Conservation (phyloP, 208 protist genomes). For the Crithidia fasciculata region DNA sequence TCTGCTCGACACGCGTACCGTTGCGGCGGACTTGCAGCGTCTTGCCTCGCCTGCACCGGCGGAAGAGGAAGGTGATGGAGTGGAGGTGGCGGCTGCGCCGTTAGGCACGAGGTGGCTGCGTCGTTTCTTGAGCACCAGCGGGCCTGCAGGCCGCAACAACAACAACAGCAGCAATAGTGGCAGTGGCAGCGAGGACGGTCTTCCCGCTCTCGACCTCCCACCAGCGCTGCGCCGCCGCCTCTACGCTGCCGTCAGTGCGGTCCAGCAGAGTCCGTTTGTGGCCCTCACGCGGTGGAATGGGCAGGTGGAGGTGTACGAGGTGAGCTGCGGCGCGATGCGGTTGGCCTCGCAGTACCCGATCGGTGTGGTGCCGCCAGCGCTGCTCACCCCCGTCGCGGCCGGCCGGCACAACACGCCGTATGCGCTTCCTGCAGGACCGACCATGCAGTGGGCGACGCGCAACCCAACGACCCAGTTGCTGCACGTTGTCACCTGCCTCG, state of each 20-base stretch:
- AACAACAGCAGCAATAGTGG: not conserved
- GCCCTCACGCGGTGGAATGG: constrained; percentile 70
- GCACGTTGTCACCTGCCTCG: constrained; percentile 71
- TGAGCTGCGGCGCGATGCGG: constrained; percentile 12
- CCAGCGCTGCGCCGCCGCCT: constrained; percentile 22
- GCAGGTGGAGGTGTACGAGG: constrained; percentile 66
- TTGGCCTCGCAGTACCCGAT: constrained; percentile 34
- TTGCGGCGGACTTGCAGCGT: constrained; percentile 24
- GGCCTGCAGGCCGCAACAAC: not conserved
- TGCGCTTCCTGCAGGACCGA: constrained; percentile 21
- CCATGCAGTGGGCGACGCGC: constrained; percentile 49
- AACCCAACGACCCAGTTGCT: constrained; percentile 32
- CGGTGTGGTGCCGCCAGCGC: constrained; percentile 41
- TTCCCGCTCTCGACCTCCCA: constrained; percentile 6
- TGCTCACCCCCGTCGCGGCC: constrained; percentile 19
- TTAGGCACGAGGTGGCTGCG: constrained; percentile 19
- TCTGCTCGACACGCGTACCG: constrained; percentile 30
- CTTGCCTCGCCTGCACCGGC: not conserved
- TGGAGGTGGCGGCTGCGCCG: not conserved
- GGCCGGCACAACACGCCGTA: not conserved
- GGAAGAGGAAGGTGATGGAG: not conserved
- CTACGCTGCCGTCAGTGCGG: constrained; percentile 65
- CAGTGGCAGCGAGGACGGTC: not conserved
- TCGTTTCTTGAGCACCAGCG: constrained; percentile 17
- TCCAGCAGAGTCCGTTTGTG: constrained; percentile 63